Conservation (phyloP, 1,284 basidiomycete species). For the Cutaneotrichosporon sp. region DNA sequence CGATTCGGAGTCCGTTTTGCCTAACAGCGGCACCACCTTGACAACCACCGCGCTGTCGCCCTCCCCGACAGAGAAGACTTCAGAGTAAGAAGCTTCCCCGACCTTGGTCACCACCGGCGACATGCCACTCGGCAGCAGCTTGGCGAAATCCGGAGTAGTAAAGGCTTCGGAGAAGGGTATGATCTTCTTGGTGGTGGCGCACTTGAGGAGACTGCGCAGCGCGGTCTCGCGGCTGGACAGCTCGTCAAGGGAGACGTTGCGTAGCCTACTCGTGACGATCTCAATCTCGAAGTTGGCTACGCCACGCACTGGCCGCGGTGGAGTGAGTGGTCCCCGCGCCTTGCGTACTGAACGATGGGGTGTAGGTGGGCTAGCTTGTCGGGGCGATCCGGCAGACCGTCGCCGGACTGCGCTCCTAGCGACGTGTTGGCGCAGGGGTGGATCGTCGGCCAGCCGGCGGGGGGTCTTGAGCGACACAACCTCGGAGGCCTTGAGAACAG, state of each 20-base stretch:
- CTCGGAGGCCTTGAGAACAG: not conserved
- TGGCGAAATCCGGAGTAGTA: conserved; percentile 11
- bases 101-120: conserved; percentile 62
- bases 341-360: not conserved
- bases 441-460: not conserved
- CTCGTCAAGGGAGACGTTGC: conserved; percentile 2
- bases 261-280: conserved; percentile 1
- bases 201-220: not conserved
- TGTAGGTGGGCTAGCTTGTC: not conserved
- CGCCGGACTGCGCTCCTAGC: not conserved
- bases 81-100: conserved; percentile 94
- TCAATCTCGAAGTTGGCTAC: conserved; percentile 3
- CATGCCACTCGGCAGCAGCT: conserved; percentile 6
- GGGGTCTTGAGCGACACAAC: not conserved
- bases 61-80: conserved; percentile 79
- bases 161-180: conserved; percentile 21
- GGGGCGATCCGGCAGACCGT: not conserved
- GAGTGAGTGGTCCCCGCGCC: not conserved
- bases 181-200: not conserved
- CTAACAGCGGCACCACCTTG: conserved; percentile 36
- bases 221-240: not conserved
- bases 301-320: not conserved
- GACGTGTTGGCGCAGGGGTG: not conserved
- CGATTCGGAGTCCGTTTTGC: not conserved
- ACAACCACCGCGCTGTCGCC: conserved; percentile 43